Percentiles rank a stretch among this genome's conserved stretches.
These are phyloP conservation scores for Populus tremula DNA, from an alignment of 345 rosid species.

Conservation along the genomic window DNA sequence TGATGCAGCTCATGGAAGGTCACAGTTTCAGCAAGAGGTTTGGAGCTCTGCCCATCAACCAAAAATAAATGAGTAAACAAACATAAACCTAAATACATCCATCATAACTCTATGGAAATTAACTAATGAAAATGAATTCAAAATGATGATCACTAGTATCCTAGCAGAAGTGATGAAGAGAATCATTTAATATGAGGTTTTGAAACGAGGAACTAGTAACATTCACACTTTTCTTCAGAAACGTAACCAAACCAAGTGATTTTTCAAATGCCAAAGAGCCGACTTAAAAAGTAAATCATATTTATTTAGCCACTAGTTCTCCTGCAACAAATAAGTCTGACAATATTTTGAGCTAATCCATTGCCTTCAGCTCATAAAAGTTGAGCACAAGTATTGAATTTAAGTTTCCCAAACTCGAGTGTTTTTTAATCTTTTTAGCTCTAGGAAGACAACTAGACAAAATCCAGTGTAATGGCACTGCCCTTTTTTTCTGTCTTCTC, in stretches of 20 bases:
- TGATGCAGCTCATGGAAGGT: conserved; percentile 79
- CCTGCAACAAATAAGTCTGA: not conserved
- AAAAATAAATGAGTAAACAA: not conserved
- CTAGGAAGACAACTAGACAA: not conserved
- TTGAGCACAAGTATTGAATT: not conserved
- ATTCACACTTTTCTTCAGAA: not conserved
- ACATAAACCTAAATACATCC: not conserved
- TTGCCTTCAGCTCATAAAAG: not conserved
- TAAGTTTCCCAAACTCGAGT: not conserved
- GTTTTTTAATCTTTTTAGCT: too few relatives aligned
- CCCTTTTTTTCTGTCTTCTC: not conserved
- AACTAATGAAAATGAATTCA: not conserved
- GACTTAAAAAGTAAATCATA: not conserved
- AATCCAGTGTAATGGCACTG: not conserved
- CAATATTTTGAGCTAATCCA: not conserved
- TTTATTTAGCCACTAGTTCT: not conserved
- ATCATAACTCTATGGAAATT: not conserved
- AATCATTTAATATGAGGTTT: not conserved
- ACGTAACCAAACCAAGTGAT: not conserved
- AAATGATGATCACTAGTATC: not conserved
- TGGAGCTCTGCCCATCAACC: not conserved
- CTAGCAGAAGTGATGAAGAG: not conserved
- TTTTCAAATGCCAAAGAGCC: not conserved
- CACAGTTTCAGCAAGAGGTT: conserved; percentile 82
- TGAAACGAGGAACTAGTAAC: not conserved